Conservation (phyloP, 129 eudicot genomes). For the Artemisia tridentata region DNA sequence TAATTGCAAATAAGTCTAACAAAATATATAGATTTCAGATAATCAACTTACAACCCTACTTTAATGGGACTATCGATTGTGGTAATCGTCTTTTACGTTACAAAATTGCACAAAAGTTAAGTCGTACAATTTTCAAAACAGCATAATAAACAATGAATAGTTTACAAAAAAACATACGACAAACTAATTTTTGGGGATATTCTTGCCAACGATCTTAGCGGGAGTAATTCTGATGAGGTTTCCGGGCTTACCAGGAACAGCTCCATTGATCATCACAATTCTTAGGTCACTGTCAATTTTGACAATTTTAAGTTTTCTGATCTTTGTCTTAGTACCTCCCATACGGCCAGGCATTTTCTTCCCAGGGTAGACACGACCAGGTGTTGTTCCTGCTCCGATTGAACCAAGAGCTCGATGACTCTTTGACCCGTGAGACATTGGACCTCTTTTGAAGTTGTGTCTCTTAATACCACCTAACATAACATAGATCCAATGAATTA, state of each 20-base stretch:
- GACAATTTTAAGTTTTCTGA: slow-evolving; percentile 69
- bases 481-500: not conserved
- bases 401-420: slow-evolving; percentile 93
- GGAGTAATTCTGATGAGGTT: slow-evolving; percentile 89
- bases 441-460: slow-evolving; percentile 90
- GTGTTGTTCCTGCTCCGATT: slow-evolving; percentile 98
- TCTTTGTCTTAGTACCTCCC: slow-evolving; percentile 92
- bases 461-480: slow-evolving; percentile 88
- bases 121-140: not conserved
- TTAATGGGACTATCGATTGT: not conserved
- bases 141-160: slow-evolving; percentile 6
- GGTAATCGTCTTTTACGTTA: slow-evolving; percentile 19
- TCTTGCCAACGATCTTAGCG: slow-evolving; percentile 92
- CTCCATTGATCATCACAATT: slow-evolving; percentile 91
- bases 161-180: not conserved
- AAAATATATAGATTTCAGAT: not conserved
- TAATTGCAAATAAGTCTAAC: not conserved
- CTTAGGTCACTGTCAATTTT: slow-evolving; percentile 77
- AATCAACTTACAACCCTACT: slow-evolving; percentile 21
- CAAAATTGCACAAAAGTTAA: slow-evolving; percentile 22
- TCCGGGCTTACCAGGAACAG: slow-evolving; percentile 99
- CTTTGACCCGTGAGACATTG: slow-evolving; percentile 90
- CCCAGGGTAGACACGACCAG: slow-evolving; percentile 87
- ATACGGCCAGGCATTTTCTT: slow-evolving; percentile 98
- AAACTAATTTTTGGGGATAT: slow-evolving; percentile 72